These are phyloP conservation scores for Rhodamnia rubescens DNA, from an alignment of 345 rosid species.

Conservation along the genomic window DNA sequence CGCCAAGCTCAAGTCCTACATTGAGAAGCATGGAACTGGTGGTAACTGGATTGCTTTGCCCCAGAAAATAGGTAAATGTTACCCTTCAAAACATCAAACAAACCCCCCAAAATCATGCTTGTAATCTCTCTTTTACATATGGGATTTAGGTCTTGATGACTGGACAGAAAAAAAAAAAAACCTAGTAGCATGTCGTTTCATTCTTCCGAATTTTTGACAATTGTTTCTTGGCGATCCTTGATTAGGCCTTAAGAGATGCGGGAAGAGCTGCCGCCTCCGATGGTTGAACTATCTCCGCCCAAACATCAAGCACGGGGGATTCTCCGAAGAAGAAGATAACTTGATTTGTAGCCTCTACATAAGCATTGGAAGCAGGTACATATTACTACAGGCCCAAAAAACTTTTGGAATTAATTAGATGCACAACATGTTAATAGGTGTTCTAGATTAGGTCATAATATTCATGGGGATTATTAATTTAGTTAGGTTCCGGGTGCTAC, in stretches of 20 bases:
- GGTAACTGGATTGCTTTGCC: slow-evolving; percentile 87
- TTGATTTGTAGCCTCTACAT: slow-evolving; percentile 47
- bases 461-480: neutral
- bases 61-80: slow-evolving; percentile 42
- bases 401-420: neutral
- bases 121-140: neutral
- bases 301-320: slow-evolving; percentile 57
- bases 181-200: neutral
- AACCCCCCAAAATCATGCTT: neutral
- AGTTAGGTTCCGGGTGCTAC: neutral
- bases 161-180: neutral
- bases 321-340: slow-evolving; percentile 61
- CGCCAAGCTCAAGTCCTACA: slow-evolving; percentile 53
- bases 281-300: slow-evolving; percentile 74
- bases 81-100: neutral
- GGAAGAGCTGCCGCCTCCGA: slow-evolving; percentile 69
- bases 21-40: slow-evolving; percentile 57
- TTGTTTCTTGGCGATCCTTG: neutral
- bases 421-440: neutral
- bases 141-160: neutral
- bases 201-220: neutral
- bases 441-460: neutral
- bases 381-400: neutral
- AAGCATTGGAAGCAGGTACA: slow-evolving; percentile 60
- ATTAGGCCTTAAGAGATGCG: slow-evolving; percentile 65